phyloP scores from a whole-genome alignment of 805 yeast species.

The Kuraishia hungarica region DNA sequence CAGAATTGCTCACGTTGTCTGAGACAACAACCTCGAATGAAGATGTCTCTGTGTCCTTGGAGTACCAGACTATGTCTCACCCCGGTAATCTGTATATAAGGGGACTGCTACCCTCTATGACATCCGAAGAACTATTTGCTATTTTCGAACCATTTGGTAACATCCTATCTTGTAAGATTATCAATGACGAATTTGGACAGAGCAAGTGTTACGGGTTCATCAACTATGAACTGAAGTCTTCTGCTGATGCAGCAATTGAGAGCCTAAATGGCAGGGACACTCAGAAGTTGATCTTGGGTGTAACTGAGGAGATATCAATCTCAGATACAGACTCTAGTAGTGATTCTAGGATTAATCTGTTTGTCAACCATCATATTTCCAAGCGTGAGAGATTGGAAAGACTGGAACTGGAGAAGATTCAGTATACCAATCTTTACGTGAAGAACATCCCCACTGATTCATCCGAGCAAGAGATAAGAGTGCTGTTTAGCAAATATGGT shows the following conservation, averaged over 20 bases:
- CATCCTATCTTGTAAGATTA: conserved; percentile 35
- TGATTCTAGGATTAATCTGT: conserved; percentile 24
- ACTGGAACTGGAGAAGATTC: conserved; percentile 33
- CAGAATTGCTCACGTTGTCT: background rate
- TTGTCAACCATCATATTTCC: conserved; percentile 58
- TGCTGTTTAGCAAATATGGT: conserved; percentile 36
- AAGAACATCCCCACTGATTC: conserved; percentile 35
- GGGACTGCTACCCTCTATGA: conserved; percentile 32
- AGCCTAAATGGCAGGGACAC: conserved; percentile 18
- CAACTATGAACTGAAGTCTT: conserved; percentile 45
- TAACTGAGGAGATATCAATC: background rate
- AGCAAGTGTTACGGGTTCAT: conserved; percentile 59
- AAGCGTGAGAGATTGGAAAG: conserved; percentile 49
- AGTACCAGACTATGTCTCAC: conserved; percentile 29
- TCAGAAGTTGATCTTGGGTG: background rate
- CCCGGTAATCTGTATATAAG: conserved; percentile 55
- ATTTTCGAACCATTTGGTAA: conserved; percentile 33
- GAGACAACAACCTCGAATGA: background rate
- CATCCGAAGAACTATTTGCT: conserved; percentile 26
- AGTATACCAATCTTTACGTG: conserved; percentile 46
- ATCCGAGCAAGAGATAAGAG: conserved; percentile 28
- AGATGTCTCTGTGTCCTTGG: conserved; percentile 6
- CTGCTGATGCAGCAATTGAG: conserved; percentile 57
- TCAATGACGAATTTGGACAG: conserved; percentile 34
- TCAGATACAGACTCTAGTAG: conserved; percentile 1